Conservation (phyloP, 441 rosid species). For the Omphalea diandra region DNA sequence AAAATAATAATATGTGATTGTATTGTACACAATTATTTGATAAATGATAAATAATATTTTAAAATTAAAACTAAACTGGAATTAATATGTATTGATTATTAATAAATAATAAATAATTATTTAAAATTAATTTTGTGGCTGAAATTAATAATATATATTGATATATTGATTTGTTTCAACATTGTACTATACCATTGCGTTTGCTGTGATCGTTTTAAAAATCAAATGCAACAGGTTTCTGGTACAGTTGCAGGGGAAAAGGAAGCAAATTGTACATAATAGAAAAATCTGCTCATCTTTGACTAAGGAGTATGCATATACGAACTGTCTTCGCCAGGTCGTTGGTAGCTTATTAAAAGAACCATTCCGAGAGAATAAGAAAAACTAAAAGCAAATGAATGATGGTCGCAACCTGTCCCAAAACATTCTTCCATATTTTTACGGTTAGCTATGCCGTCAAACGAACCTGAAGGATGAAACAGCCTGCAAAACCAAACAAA, state of each 20-base stretch:
- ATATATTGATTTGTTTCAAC: too few species aligned
- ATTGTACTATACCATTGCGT: too few species aligned
- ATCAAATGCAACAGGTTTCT: not conserved
- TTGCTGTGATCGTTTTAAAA: not conserved
- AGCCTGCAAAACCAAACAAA: constrained; percentile 43
- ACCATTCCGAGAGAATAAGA: not conserved
- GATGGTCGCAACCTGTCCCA: not conserved
- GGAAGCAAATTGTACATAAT: not conserved
- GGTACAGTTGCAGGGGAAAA: not conserved
- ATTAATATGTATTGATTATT: too few species aligned
- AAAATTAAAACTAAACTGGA: too few species aligned
- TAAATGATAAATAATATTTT: too few species aligned
- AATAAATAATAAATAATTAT: too few species aligned
- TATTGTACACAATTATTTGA: too few species aligned
- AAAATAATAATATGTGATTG: too few species aligned
- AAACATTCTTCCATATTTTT: not conserved
- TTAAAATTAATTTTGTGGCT: too few species aligned
- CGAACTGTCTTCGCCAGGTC: not conserved
- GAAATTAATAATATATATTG: too few species aligned
- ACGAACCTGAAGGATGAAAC: constrained; percentile 74
- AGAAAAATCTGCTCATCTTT: not conserved
- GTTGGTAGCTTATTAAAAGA: not conserved
- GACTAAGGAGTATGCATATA: not conserved
- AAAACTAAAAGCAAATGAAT: not conserved
- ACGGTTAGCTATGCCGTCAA: constrained; percentile 29